Evolutionary conservation across 2,329 filamentous ascomycete species (phyloP).

Genomic region (Botrytis aclada): DNA sequence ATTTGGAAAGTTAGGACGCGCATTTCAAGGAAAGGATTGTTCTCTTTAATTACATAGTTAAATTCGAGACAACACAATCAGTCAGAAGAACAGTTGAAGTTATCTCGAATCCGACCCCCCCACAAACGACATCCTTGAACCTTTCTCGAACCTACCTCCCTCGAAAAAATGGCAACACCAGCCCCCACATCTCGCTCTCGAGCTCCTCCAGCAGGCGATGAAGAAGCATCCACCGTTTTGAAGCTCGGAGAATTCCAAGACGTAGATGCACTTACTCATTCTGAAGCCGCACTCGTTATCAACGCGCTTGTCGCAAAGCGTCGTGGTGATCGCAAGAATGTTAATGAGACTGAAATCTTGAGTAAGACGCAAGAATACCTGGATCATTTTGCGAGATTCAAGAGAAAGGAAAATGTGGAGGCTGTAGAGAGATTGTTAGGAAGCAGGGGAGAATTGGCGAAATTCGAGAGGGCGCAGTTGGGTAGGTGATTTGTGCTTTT

Average conservation of each 20-base stretch:
- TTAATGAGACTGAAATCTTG: slow-evolving; percentile 81
- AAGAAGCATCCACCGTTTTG: slow-evolving; percentile 78
- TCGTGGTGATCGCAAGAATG: slow-evolving; percentile 73
- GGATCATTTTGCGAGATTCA: slow-evolving; percentile 92
- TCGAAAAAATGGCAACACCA: slow-evolving; percentile 22
- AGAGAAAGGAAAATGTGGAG: slow-evolving; percentile 90
- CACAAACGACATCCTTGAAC: not conserved
- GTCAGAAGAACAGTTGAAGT: not conserved
- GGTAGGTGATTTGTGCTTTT: slow-evolving; percentile 53
- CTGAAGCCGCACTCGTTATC: slow-evolving; percentile 87
- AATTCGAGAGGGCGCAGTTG: slow-evolving; percentile 90
- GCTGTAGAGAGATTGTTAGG: slow-evolving; percentile 87
- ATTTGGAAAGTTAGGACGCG: not conserved
- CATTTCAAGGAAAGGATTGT: not conserved
- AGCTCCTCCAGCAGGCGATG: slow-evolving; percentile 70
- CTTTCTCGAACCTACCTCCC: not conserved
- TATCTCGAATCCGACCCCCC: not conserved
- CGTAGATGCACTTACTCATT: slow-evolving; percentile 87
- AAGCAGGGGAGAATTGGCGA: slow-evolving; percentile 74
- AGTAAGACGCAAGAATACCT: slow-evolving; percentile 89
- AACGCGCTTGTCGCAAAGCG: slow-evolving; percentile 83
- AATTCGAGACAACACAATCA: not conserved
- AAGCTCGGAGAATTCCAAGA: slow-evolving; percentile 91
- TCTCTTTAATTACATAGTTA: not conserved
- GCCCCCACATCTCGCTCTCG: slow-evolving; percentile 59